Percentiles rank a stretch among this genome's conserved stretches.
Conservation (phyloP, 257 asterid species). For the Verbena officinalis region DNA sequence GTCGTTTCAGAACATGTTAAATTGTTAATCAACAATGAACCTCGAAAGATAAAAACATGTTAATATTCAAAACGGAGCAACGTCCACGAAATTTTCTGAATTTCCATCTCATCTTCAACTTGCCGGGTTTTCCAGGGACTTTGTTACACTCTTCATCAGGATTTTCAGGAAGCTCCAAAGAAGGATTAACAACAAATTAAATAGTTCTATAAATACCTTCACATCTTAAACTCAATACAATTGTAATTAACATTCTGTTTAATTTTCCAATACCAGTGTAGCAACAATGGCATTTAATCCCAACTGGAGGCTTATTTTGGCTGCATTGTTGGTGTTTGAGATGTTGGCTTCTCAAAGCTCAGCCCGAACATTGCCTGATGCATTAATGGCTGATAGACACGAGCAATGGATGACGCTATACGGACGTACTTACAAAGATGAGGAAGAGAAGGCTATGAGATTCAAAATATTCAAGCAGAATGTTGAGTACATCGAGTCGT, state of each 20-base stretch:
- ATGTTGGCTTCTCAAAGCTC: constrained; percentile 31
- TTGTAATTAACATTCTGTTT: too few relatives aligned
- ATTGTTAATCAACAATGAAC: background rate
- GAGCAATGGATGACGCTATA: constrained; percentile 42
- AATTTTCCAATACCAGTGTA: too few relatives aligned
- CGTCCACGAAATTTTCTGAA: constrained; percentile 27
- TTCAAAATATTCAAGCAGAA: constrained; percentile 43
- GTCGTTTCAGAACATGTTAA: background rate
- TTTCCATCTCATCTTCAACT: constrained; percentile 12
- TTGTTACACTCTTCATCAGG: background rate
- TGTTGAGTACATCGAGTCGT: constrained; percentile 40
- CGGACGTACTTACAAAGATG: constrained; percentile 48
- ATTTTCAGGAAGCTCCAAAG: too few relatives aligned
- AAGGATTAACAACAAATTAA: too few relatives aligned
- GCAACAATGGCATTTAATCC: constrained; percentile 31
- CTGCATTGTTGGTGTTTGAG: constrained; percentile 26
- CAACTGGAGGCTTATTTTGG: constrained; percentile 24
- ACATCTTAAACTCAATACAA: too few relatives aligned
- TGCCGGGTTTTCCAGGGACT: constrained; percentile 18
- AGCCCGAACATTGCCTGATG: constrained; percentile 38
- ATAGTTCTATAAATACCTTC: constrained; percentile 15
- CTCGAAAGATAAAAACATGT: too few relatives aligned
- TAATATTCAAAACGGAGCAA: background rate
- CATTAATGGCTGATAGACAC: constrained; percentile 34
- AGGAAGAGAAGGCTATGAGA: constrained; percentile 38